Percentiles rank a stretch among this genome's conserved stretches.
These are phyloP conservation scores for Daldinia caldariorum DNA, from an alignment of 495 filamentous ascomycete species.

Conservation along the genomic window DNA sequence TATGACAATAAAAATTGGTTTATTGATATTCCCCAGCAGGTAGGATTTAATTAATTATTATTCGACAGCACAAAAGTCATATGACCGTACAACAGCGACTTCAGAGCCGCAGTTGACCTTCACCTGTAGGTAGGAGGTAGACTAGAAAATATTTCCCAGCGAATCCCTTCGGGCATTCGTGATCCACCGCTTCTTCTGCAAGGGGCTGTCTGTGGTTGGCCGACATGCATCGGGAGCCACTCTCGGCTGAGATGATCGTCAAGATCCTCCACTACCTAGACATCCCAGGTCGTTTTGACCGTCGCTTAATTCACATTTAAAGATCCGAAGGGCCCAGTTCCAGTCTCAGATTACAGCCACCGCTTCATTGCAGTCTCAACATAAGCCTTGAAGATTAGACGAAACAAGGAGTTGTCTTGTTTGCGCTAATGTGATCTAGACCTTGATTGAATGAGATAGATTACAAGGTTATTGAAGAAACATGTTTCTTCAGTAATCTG, in stretches of 20 bases:
- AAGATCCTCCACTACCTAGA: constrained; percentile 27
- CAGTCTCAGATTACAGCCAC: neutral
- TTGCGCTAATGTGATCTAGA: constrained; percentile 5
- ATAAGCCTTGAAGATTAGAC: constrained; percentile 17
- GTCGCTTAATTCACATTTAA: constrained; percentile 28
- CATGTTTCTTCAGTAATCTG: too few species aligned
- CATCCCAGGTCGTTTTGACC: constrained; percentile 18
- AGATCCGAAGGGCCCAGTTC: constrained; percentile 20
- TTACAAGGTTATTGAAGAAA: neutral
- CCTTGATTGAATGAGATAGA: neutral
- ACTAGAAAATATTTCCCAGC: constrained; percentile 17
- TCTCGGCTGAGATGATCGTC: constrained; percentile 40
- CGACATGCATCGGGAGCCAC: constrained; percentile 38
- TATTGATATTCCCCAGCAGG: neutral
- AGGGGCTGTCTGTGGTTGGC: constrained; percentile 29
- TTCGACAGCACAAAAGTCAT: neutral
- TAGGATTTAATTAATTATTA: constrained; percentile 9
- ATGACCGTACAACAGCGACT: constrained; percentile 9
- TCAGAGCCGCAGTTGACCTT: constrained; percentile 5
- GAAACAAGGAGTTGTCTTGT: constrained; percentile 24
- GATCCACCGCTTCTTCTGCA: constrained; percentile 43
- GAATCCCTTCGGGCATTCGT: constrained; percentile 23
- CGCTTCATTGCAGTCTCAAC: neutral
- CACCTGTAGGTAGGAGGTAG: neutral
- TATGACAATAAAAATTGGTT: neutral